Conservation (phyloP, 768 basidiomycete species). For the Rhodotorula toruloides region DNA sequence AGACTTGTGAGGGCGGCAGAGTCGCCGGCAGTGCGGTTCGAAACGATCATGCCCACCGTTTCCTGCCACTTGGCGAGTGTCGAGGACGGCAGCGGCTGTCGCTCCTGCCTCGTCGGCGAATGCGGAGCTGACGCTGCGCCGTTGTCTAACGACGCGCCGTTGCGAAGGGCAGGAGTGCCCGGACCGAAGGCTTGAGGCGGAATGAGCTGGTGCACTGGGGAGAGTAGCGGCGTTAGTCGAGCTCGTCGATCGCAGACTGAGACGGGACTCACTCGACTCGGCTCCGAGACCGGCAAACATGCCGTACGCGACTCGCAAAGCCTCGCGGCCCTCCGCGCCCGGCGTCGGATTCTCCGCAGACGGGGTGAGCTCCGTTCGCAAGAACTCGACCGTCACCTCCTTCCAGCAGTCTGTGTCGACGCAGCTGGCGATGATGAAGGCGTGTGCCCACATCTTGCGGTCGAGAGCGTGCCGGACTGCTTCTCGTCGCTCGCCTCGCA, state of each 20-base stretch:
- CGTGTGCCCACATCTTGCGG: constrained; percentile 88
- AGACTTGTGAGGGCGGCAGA: constrained; percentile 72
- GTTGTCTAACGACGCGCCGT: constrained; percentile 8
- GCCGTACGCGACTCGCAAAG: constrained; percentile 73
- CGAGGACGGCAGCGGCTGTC: constrained; percentile 44
- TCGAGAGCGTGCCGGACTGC: constrained; percentile 86
- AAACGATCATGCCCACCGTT: constrained; percentile 73
- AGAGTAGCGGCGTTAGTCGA: no score
- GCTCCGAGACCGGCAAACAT: constrained; percentile 78
- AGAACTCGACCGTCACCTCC: constrained; percentile 78
- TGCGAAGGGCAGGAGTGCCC: constrained; percentile 3
- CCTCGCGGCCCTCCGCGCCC: constrained; percentile 59
- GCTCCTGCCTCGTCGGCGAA: constrained; percentile 67
- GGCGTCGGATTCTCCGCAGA: constrained; percentile 25
- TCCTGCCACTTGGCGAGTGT: constrained; percentile 76
- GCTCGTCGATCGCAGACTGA: not conserved
- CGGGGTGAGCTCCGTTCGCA: constrained; percentile 65
- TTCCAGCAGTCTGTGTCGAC: constrained; percentile 92
- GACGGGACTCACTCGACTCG: constrained; percentile 57
- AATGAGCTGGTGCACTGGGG: constrained; percentile 66
- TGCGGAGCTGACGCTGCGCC: constrained; percentile 2
- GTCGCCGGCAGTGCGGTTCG: constrained; percentile 60
- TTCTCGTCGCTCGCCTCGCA: constrained; percentile 75
- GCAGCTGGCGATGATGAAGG: constrained; percentile 86
- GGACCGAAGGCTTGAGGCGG: constrained; percentile 52